These are phyloP conservation scores for Vitis riparia DNA, from an alignment of 164 flowering plant species.

Conservation along the genomic window DNA sequence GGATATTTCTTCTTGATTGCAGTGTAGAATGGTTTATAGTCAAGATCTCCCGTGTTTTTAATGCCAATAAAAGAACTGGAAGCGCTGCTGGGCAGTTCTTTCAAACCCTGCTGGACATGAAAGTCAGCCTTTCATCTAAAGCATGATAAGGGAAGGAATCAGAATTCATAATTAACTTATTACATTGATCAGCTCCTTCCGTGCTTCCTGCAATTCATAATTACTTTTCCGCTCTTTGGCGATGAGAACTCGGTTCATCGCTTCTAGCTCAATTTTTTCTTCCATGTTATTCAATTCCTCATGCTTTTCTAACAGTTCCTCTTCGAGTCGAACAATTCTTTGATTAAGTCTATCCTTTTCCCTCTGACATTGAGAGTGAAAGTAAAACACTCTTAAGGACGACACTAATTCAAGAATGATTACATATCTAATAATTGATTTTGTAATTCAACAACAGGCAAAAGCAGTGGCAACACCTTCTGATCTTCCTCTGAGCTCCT, in stretches of 20 bases:
- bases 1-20: conserved; percentile 33
- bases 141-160: too few species aligned
- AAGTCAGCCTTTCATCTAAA: not conserved
- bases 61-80: conserved; percentile 23
- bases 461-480: too few species aligned
- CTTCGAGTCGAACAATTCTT: conserved; percentile 53
- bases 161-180: not conserved
- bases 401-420: too few species aligned
- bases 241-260: conserved; percentile 48
- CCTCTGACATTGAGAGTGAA: conserved; percentile 34
- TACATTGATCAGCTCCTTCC: conserved; percentile 55
- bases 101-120: conserved; percentile 23
- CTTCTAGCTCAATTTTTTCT: conserved; percentile 49
- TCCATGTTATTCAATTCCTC: conserved; percentile 51
- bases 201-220: conserved; percentile 72
- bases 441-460: too few species aligned
- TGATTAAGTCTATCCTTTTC: conserved; percentile 55
- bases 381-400: too few species aligned
- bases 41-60: conserved; percentile 59
- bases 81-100: conserved; percentile 1
- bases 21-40: conserved; percentile 32
- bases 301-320: conserved; percentile 46
- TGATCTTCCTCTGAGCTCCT: too few species aligned
- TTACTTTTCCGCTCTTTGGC: conserved; percentile 53
- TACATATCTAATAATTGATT: too few species aligned